Percentiles rank a stretch among this genome's conserved stretches.
phyloP scores from a whole-genome alignment of 1,284 basidiomycete species.

The Macrocystidia cucumis region DNA sequence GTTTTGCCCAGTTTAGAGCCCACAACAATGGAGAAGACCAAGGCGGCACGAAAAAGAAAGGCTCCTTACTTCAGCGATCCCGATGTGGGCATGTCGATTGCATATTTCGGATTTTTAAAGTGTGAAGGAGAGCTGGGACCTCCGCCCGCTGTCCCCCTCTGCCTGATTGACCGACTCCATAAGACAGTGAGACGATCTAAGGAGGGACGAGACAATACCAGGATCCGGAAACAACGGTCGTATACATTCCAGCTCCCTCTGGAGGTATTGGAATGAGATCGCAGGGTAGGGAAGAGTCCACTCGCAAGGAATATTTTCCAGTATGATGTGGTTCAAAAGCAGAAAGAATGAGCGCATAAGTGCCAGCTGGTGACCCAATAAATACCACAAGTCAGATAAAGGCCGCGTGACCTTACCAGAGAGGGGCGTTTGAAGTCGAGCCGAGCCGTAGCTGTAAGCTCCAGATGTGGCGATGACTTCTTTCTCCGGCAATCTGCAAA shows the following conservation, averaged over 20 bases:
- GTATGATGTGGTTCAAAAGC: slow-evolving; percentile 70
- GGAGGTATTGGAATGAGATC: slow-evolving; percentile 73
- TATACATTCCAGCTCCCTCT: slow-evolving; percentile 91
- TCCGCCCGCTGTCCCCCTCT: slow-evolving; percentile 48
- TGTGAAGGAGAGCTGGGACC: slow-evolving; percentile 60
- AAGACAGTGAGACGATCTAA: neutral
- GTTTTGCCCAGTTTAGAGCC: neutral
- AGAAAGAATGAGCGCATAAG: slow-evolving; percentile 79
- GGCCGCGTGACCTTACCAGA: slow-evolving; percentile 46
- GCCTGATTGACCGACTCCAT: slow-evolving; percentile 35
- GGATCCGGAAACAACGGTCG: slow-evolving; percentile 50
- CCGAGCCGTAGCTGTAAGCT: slow-evolving; percentile 76
- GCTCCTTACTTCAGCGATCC: slow-evolving; percentile 62
- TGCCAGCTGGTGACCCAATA: slow-evolving; percentile 45
- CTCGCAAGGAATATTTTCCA: slow-evolving; percentile 56
- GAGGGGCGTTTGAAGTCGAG: slow-evolving; percentile 46
- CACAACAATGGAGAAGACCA: no score
- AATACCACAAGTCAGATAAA: slow-evolving; percentile 4
- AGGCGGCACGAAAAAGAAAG: no score
- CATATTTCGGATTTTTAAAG: slow-evolving; percentile 60
- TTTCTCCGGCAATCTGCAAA: slow-evolving; percentile 46
- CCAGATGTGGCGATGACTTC: slow-evolving; percentile 73
- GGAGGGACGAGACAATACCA: slow-evolving; percentile 42
- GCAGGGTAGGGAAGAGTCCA: slow-evolving; percentile 58
- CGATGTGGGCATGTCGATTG: slow-evolving; percentile 44